Evolutionary conservation across 164 flowering plant genomes (phyloP).

Genomic region (Kalanchoe fedtschenkoi): DNA sequence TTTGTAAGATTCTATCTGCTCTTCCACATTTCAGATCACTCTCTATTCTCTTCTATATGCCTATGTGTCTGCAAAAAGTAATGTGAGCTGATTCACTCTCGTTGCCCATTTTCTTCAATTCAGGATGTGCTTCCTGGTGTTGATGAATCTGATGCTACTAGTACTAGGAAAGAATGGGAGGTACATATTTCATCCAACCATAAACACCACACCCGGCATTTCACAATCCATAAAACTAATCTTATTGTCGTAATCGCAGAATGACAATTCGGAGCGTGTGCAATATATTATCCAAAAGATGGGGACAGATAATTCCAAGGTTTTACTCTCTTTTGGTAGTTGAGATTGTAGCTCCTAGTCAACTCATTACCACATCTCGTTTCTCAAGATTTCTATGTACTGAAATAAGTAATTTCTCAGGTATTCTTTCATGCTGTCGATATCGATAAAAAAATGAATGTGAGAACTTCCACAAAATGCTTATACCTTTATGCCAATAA

Average conservation of each 20-base stretch:
- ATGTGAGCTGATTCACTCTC: background rate
- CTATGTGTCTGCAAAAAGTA: background rate
- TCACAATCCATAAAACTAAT: background rate
- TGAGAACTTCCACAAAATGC: background rate
- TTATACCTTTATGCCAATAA: background rate
- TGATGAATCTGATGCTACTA: slow-evolving; percentile 13
- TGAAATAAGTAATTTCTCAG: background rate
- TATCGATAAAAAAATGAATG: background rate
- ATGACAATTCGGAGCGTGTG: background rate
- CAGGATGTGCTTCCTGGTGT: slow-evolving; percentile 15
- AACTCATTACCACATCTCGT: background rate
- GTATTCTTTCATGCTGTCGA: background rate
- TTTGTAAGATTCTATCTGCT: slow-evolving; percentile 19
- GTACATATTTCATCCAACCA: slow-evolving; percentile 13
- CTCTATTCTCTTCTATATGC: no score
- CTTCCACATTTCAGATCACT: background rate
- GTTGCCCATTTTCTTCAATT: background rate
- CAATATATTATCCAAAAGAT: background rate
- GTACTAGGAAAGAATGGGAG: slow-evolving; percentile 17
- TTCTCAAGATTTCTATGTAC: background rate
- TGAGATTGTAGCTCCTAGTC: background rate
- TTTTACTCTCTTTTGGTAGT: background rate
- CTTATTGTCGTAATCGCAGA: background rate
- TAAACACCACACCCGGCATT: background rate
- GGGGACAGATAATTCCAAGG: background rate